Conservation (phyloP, 2,329 filamentous ascomycete genomes). For the Cytospora leucostoma region DNA sequence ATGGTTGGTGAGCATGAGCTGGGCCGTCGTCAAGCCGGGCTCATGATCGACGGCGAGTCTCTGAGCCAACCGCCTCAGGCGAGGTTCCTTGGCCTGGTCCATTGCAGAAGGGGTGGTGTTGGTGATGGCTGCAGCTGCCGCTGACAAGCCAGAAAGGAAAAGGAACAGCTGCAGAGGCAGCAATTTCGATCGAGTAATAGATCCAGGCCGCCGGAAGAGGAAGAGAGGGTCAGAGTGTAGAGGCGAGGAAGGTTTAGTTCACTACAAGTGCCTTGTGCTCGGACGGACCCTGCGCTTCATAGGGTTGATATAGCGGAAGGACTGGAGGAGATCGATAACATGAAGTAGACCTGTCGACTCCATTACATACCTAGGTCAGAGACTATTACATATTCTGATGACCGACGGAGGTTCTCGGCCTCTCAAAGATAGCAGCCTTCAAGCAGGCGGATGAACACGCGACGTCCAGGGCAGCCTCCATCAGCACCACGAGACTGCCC, state of each 20-base stretch:
- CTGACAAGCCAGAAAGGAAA: background rate
- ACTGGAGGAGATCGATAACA: too few relatives aligned
- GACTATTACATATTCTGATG: too few relatives aligned
- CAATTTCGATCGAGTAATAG: slow-evolving; percentile 16
- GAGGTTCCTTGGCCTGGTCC: slow-evolving; percentile 39
- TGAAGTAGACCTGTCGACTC: too few relatives aligned
- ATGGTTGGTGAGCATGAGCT: slow-evolving; percentile 85
- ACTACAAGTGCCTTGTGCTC: background rate
- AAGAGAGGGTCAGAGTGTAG: background rate
- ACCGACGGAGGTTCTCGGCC: too few relatives aligned
- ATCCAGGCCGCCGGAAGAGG: slow-evolving; percentile 1
- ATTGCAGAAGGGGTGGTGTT: slow-evolving; percentile 30
- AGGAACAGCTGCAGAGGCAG: slow-evolving; percentile 5
- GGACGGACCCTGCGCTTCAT: background rate
- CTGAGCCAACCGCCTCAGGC: slow-evolving; percentile 47
- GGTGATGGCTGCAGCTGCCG: slow-evolving; percentile 6
- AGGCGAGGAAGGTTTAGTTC: background rate
- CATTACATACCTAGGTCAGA: too few relatives aligned
- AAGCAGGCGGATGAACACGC: too few relatives aligned
- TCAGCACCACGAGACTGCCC: too few relatives aligned
- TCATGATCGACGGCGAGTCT: slow-evolving; percentile 75
- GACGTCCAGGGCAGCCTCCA: too few relatives aligned
- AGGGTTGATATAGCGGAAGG: too few relatives aligned
- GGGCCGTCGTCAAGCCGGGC: slow-evolving; percentile 72
- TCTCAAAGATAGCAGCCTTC: too few relatives aligned